Evolutionary conservation across 257 asterid genomes (phyloP).

Genomic region (Striga asiatica): DNA sequence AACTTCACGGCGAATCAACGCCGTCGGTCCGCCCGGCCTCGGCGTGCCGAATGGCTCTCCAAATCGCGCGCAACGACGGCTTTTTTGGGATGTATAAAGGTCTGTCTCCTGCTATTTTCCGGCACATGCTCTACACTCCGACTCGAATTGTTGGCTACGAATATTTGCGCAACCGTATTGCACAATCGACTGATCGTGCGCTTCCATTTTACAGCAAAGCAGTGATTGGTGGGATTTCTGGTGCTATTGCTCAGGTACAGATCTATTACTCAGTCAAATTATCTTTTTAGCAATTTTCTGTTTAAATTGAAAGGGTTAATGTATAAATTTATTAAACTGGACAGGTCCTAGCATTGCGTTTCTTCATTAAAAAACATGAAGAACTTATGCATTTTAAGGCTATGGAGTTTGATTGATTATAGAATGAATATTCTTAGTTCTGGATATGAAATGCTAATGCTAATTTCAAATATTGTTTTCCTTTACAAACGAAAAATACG

Average conservation of each 20-base stretch:
- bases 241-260: constrained; percentile 80
- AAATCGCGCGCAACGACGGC: constrained; percentile 47
- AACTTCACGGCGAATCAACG: constrained; percentile 59
- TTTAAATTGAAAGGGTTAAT: background rate
- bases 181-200: constrained; percentile 27
- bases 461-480: background rate
- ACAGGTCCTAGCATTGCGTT: background rate
- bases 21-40: constrained; percentile 27
- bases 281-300: background rate
- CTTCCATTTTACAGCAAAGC: constrained; percentile 49
- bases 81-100: constrained; percentile 58
- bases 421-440: background rate
- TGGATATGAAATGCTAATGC: background rate
- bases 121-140: constrained; percentile 77
- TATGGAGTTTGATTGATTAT: background rate
- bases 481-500: background rate
- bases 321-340: background rate
- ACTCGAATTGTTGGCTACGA: constrained; percentile 72
- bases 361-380: constrained; percentile 2
- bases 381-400: background rate
- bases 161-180: constrained; percentile 37
- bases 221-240: constrained; percentile 60
- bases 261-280: background rate
- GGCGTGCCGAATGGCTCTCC: constrained; percentile 33
- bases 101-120: constrained; percentile 51